These are phyloP conservation scores for Barnettozyma wickerhamii DNA, from an alignment of 805 yeast genomes.

Conservation along the genomic window DNA sequence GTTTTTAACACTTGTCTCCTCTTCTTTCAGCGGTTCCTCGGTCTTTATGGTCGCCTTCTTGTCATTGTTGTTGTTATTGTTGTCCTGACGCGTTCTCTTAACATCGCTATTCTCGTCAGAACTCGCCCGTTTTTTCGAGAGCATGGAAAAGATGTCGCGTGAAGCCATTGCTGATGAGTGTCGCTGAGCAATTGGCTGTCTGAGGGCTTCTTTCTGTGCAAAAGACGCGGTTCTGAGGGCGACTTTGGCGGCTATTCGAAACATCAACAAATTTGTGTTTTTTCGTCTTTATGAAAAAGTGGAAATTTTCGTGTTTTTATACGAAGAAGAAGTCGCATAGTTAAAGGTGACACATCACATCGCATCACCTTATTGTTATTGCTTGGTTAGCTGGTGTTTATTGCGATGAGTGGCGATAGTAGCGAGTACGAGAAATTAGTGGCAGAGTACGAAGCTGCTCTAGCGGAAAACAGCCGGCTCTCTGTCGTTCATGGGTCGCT, in stretches of 20 bases:
- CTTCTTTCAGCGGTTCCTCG: neutral
- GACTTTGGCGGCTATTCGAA: too few species aligned
- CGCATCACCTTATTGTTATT: too few species aligned
- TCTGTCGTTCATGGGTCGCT: neutral
- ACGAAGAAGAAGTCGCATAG: too few species aligned
- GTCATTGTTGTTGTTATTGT: neutral
- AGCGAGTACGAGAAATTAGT: neutral
- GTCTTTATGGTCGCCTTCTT: neutral
- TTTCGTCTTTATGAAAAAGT: neutral
- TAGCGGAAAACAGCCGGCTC: neutral
- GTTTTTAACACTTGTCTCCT: constrained; percentile 4
- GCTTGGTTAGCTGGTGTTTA: too few species aligned
- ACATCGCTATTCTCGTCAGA: neutral
- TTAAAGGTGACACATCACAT: neutral
- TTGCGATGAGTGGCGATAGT: neutral
- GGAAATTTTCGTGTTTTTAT: neutral
- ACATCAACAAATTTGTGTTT: neutral
- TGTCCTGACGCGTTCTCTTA: constrained; percentile 2
- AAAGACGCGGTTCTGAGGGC: too few species aligned
- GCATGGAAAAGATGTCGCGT: constrained; percentile 3
- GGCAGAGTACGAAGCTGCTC: neutral
- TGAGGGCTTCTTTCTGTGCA: neutral
- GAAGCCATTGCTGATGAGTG: neutral
- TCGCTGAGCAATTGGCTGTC: neutral
- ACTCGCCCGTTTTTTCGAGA: neutral